These are phyloP conservation scores for Ophiostoma angusticollis DNA, from an alignment of 2,329 filamentous ascomycete genomes.

Conservation along the genomic window DNA sequence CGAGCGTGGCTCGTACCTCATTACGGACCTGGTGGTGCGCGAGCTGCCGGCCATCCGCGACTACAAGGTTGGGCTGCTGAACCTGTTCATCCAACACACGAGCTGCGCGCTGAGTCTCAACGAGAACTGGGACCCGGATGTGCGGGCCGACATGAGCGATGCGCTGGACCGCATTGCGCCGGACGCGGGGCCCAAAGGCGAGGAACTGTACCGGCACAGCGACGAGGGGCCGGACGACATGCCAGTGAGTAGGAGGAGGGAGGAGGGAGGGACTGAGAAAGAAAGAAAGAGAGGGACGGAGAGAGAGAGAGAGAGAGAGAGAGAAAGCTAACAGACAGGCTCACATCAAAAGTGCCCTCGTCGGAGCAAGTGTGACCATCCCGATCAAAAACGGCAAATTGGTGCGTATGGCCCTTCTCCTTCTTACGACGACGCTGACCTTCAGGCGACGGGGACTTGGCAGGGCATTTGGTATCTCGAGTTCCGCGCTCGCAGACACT, in stretches of 20 bases:
- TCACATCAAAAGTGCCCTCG: constrained; percentile 81
- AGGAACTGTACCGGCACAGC: constrained; percentile 69
- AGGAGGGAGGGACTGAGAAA: no score
- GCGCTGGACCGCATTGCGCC: constrained; percentile 83
- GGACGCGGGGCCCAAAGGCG: constrained; percentile 56
- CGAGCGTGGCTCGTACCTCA: constrained; percentile 74
- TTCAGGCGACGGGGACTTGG: constrained; percentile 55
- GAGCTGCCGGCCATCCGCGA: constrained; percentile 65
- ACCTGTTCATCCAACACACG: constrained; percentile 93
- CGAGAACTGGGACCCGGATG: constrained; percentile 79
- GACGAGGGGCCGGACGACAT: constrained; percentile 86
- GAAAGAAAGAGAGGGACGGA: no score
- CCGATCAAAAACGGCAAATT: constrained; percentile 80
- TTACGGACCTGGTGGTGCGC: constrained; percentile 62
- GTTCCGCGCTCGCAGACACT: constrained; percentile 65
- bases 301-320: no score
- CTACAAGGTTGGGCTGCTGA: constrained; percentile 76
- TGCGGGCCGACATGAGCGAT: constrained; percentile 88
- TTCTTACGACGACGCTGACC: no score
- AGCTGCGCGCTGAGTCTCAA: constrained; percentile 83
- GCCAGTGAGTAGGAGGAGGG: constrained; percentile 62
- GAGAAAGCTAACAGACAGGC: no score
- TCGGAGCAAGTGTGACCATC: constrained; percentile 81
- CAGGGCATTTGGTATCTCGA: constrained; percentile 92
- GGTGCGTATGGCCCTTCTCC: no score